Evolutionary conservation across 805 yeast species (phyloP), one percentile per base, ranked within the genome.

Genomic region (Candida germanica): DNA sequence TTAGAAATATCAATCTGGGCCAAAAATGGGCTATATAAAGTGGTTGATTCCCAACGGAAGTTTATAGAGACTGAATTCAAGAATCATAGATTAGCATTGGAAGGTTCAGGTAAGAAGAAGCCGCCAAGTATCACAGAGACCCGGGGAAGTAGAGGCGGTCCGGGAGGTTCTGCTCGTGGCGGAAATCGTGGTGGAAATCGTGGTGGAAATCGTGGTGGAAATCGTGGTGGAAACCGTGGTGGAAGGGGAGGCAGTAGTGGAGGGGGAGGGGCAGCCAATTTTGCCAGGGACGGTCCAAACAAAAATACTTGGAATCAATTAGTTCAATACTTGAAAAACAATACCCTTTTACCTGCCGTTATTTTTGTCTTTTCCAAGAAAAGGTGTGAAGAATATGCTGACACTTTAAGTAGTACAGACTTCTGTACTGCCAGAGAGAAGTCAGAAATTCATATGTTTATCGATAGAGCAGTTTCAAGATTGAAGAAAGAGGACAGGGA

Each of bases 311-410:
- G 96, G 88, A 56, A 75, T 3, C 75, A 79, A 16, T 58, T 93
- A 23, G 86, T 86, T 6, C 85, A 85, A 37, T 77, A 74, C 43
- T 62, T 93, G 47, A 78, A 79, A 46, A 70, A 74, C 21, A 71
- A 83, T 29, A 77, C 77, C 31, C 64, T 93, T n/a, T 66, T 89
- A 18, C 98, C 98, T 0, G 96, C 86, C 3, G 98, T 93, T 12
- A 69, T 87, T 4, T 93, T 93, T 55, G 98, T 93, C 2, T 93
- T 93, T 53, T 87, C 96, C 20, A 87, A 93, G 52, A 88, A 87
- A 51, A 75, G 88, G 49, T 88, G 97, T 61, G 98, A 91, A 59
- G 94, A 87, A 48, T 88, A 86, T 59, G 97, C 96, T 1, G 84
- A 79, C 47, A 77, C 88, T 36, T 60, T 93, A 32, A 64, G 73